These are phyloP conservation scores for Alternaria tenuissima DNA, from an alignment of 2,329 filamentous ascomycete genomes.

Conservation along the genomic window DNA sequence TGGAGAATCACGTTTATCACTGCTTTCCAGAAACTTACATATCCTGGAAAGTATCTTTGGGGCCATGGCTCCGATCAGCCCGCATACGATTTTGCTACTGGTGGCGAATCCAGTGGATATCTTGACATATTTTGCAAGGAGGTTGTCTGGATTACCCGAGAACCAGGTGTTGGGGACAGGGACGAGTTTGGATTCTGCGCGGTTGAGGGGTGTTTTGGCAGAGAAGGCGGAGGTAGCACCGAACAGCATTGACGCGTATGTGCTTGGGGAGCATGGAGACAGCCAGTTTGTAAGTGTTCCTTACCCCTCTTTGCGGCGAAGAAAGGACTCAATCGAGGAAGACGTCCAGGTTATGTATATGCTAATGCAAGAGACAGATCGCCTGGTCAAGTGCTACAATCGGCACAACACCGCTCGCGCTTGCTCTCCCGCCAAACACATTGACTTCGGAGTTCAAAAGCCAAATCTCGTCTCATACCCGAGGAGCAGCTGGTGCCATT, in stretches of 20 bases:
- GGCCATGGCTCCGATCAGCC: slow-evolving; percentile 59
- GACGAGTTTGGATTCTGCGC: slow-evolving; percentile 62
- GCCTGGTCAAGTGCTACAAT: slow-evolving; percentile 58
- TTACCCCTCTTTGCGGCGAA: neutral
- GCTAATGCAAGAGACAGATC: slow-evolving; percentile 28
- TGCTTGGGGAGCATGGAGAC: slow-evolving; percentile 61
- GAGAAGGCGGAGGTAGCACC: slow-evolving; percentile 50
- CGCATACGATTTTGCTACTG: slow-evolving; percentile 59
- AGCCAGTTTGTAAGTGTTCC: slow-evolving; percentile 53
- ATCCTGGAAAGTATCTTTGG: slow-evolving; percentile 59
- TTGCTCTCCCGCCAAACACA: slow-evolving; percentile 40
- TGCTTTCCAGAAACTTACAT: slow-evolving; percentile 59
- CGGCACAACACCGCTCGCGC: slow-evolving; percentile 52
- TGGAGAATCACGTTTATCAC: slow-evolving; percentile 57
- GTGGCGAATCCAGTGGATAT: slow-evolving; percentile 66
- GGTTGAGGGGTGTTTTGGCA: slow-evolving; percentile 58
- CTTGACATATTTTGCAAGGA: slow-evolving; percentile 60
- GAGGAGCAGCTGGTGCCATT: slow-evolving; percentile 58
- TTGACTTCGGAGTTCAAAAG: slow-evolving; percentile 36
- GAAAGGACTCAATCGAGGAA: neutral
- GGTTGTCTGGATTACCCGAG: slow-evolving; percentile 58
- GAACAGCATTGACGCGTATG: slow-evolving; percentile 54
- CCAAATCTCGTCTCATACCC: slow-evolving; percentile 56
- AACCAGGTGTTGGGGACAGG: slow-evolving; percentile 63
- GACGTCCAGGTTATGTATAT: neutral